Evolutionary conservation across 2,329 filamentous ascomycete species (phyloP), one percentile per base, ranked within the genome.

Genomic region (Trichoderma sp.): DNA sequence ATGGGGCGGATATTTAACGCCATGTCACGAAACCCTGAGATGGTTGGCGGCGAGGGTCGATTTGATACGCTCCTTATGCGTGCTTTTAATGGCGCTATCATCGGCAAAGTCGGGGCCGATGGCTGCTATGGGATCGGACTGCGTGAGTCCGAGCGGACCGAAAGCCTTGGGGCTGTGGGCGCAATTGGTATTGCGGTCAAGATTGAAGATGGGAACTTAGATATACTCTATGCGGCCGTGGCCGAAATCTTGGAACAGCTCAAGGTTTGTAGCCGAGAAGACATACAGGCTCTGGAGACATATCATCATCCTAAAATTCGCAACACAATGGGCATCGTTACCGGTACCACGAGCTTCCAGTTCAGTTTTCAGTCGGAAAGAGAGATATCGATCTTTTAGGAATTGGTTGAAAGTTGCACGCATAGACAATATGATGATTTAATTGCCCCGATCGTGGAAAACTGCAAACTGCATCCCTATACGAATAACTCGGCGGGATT

Each of bases 101-200:
- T 86, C 47, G 84, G 85, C 1, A 87, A 87, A 73, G 56, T 86
- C 3, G 85, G 85, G 0, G 85, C 85, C 0, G 84, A 86, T 74
- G 85, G 80, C 0, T 87, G 83, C 62, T 87, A 87, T 74, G 83
- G 80, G 0, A 75, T 86, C 8, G 84, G 81, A 0, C 74, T 86
- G 3, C 77, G 81, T n/a, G 78, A 76, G 8, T 82, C 80, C 1
- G 77, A 81, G 30, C 73, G 79, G 24, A 84, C 83, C 0, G 74
- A 70, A n/a, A 73, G 69, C 1, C 76, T 84, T 3, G 82, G 83
- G 0, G 80, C 79, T 0, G 66, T 78, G 1, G 82, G 81, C 6
- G 78, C 80, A 0, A 63, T 86, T 4, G 85, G 84, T 0, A 83
- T 86, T 12, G 79, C 84, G 0, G 81, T 85, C 14, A 86, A 87